phyloP scores from a whole-genome alignment of 345 rosid species.

The Murraya koenigii region DNA sequence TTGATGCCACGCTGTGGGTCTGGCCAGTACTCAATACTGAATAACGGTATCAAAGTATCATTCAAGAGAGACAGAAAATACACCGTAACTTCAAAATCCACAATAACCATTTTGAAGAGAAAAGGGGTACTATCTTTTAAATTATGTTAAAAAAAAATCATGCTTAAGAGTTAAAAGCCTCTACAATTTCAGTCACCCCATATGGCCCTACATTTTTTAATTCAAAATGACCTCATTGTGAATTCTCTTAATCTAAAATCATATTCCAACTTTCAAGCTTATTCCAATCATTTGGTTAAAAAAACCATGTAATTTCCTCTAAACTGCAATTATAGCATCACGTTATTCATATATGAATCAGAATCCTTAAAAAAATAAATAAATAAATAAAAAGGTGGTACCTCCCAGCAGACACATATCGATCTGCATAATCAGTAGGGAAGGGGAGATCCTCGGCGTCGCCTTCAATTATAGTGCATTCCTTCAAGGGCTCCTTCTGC shows the following conservation, averaged over 20 bases:
- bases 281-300: neutral
- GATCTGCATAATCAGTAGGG: constrained; percentile 35
- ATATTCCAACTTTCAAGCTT: neutral
- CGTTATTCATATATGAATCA: neutral
- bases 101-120: neutral
- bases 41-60: neutral
- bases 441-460: constrained; percentile 39
- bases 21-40: constrained; percentile 41
- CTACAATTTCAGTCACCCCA: neutral
- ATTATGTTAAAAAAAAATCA: neutral
- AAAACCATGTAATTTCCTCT: neutral
- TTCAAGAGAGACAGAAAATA: neutral
- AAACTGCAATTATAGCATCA: neutral
- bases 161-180: neutral
- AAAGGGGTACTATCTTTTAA: neutral
- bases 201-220: neutral
- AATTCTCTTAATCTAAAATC: neutral
- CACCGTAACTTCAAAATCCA: neutral
- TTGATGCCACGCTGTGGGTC: constrained; percentile 39
- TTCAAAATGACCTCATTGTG: neutral
- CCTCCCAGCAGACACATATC: constrained; percentile 42
- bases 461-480: constrained; percentile 35
- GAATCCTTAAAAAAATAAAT: neutral
- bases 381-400: neutral
- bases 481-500: constrained; percentile 40